These are phyloP conservation scores for Chondrus crispus DNA, from an alignment of 23 red algal species.

Conservation along the genomic window DNA sequence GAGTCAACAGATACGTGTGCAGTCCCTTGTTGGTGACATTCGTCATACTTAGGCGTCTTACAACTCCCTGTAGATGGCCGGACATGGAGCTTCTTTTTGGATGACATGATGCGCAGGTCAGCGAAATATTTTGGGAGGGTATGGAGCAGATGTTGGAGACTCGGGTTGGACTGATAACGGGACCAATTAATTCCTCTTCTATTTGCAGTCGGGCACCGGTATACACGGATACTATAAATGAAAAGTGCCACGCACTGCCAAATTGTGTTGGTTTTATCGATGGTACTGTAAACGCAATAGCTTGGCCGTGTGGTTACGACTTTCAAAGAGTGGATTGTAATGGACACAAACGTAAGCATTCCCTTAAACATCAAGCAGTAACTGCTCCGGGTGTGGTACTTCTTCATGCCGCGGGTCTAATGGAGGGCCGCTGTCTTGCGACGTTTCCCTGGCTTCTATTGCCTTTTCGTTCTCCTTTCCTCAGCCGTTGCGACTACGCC, in stretches of 20 bases:
- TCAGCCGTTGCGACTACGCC: too few species aligned
- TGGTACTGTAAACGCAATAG: not conserved
- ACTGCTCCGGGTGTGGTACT: not conserved
- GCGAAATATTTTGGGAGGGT: not conserved
- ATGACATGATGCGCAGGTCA: not conserved
- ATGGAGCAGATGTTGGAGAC: not conserved
- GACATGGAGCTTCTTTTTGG: not conserved
- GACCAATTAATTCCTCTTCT: not conserved
- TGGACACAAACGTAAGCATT: not conserved
- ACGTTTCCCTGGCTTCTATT: too few species aligned
- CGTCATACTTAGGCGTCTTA: not conserved
- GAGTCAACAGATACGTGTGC: too few species aligned
- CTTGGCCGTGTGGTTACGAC: not conserved
- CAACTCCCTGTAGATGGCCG: not conserved
- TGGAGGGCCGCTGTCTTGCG: constrained; percentile 3
- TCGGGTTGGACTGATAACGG: not conserved
- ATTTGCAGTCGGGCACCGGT: not conserved
- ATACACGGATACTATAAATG: not conserved
- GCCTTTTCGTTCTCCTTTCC: too few species aligned
- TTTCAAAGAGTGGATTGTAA: not conserved
- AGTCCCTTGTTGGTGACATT: too few species aligned
- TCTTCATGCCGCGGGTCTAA: not conserved
- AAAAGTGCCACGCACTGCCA: not conserved
- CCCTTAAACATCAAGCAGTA: not conserved
- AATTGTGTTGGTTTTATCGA: not conserved